Percentiles rank a stretch among this genome's conserved stretches.
Evolutionary conservation across 2,329 filamentous ascomycete genomes (phyloP).

Genomic region (Fusarium denticulatum): DNA sequence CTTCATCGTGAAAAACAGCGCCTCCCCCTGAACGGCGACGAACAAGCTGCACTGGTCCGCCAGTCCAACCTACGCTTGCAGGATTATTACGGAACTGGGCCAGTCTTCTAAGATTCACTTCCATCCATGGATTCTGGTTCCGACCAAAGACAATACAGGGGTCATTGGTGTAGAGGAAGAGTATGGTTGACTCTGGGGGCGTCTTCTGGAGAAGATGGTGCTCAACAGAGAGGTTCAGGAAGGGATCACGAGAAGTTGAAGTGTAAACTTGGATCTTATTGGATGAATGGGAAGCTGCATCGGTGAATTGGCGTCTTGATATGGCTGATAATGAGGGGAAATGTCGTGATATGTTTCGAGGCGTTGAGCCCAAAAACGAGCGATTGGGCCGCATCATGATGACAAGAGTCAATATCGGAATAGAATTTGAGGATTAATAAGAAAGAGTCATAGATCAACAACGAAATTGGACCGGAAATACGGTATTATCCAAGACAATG

Average conservation of each 20-base stretch:
- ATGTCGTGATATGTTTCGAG: constrained; percentile 8
- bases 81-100: constrained; percentile 36
- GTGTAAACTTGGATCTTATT: constrained; percentile 74
- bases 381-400: constrained; percentile 21
- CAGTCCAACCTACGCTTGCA: constrained; percentile 41
- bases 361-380: constrained; percentile 8
- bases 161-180: constrained; percentile 89
- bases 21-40: constrained; percentile 89
- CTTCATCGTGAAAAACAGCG: constrained; percentile 90
- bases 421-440: background rate
- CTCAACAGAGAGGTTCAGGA: constrained; percentile 92
- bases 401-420: background rate
- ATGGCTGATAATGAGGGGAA: constrained; percentile 11
- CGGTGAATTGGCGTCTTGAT: constrained; percentile 48
- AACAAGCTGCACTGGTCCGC: constrained; percentile 67
- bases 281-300: constrained; percentile 53
- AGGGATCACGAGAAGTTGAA: constrained; percentile 77
- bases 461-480: background rate
- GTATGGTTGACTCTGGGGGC: constrained; percentile 75
- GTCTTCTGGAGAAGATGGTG: constrained; percentile 85
- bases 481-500: background rate
- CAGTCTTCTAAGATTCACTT: constrained; percentile 79
- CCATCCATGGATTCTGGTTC: constrained; percentile 98
- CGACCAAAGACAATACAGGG: constrained; percentile 91
- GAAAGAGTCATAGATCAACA: background rate